A percentile compares a stretch with the other conserved stretches of the same genome.
Evolutionary conservation across 2,329 filamentous ascomycete genomes (phyloP).

Genomic region (Paramyrothecium roridum): DNA sequence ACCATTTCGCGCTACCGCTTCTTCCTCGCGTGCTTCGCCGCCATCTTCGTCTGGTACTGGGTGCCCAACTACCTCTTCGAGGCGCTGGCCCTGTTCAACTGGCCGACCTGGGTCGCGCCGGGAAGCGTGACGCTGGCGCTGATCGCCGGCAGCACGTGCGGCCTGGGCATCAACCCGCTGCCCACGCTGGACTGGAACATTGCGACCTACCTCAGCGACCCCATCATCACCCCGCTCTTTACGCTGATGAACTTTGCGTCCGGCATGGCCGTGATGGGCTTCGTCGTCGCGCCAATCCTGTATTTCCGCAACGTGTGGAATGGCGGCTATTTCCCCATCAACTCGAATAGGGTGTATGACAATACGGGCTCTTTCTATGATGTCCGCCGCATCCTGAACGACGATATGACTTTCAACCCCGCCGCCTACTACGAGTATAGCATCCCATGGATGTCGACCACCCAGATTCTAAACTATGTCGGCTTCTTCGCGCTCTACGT

Average conservation of each 20-base stretch:
- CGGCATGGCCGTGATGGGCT: constrained; percentile 45
- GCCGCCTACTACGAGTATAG: constrained; percentile 47
- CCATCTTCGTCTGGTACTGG: constrained; percentile 51
- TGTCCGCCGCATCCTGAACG: constrained; percentile 46
- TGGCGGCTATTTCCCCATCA: constrained; percentile 53
- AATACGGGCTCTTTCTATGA: constrained; percentile 52
- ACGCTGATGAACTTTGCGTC: constrained; percentile 21
- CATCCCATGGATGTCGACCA: constrained; percentile 48
- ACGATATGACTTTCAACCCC: constrained; percentile 45
- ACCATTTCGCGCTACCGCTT: constrained; percentile 30
- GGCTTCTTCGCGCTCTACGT: constrained; percentile 24
- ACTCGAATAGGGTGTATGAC: constrained; percentile 52
- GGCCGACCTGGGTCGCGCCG: constrained; percentile 48
- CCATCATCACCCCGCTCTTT: constrained; percentile 25
- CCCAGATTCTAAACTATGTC: constrained; percentile 34
- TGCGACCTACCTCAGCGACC: constrained; percentile 21
- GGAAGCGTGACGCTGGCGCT: constrained; percentile 29
- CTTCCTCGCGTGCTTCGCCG: constrained; percentile 36
- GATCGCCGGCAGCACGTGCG: constrained; percentile 30
- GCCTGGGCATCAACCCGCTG: constrained; percentile 32
- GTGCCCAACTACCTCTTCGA: constrained; percentile 47
- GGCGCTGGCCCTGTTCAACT: constrained; percentile 43
- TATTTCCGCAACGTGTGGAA: constrained; percentile 45
- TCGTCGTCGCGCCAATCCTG: constrained; percentile 46
- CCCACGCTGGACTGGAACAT: constrained; percentile 39